Conservation (phyloP, 805 yeast genomes). For the Spencermartinsiella europaea region DNA sequence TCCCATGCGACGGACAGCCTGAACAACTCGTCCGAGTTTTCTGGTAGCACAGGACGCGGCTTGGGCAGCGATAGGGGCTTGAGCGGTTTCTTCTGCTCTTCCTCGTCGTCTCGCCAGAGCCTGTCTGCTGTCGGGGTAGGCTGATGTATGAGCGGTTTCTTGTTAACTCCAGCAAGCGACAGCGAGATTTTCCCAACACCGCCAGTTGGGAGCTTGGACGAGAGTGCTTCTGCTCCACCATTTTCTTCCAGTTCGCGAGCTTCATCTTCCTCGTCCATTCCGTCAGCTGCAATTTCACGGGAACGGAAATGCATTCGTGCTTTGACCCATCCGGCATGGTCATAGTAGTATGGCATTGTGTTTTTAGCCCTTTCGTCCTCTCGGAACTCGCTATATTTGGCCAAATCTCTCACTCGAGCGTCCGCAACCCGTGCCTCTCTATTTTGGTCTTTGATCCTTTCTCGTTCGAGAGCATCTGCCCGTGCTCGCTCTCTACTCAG, state of each 20-base stretch:
- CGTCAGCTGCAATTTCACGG: constrained; percentile 21
- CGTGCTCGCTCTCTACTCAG: constrained; percentile 37
- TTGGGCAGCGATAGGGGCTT: not conserved
- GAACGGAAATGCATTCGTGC: constrained; percentile 17
- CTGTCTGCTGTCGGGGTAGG: not conserved
- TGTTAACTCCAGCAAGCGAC: constrained; percentile 5
- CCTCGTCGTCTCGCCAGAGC: constrained; percentile 7
- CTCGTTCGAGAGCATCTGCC: constrained; percentile 23
- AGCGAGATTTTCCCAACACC: constrained; percentile 12
- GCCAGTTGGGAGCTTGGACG: not conserved
- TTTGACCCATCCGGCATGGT: constrained; percentile 25
- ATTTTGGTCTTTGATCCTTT: constrained; percentile 13
- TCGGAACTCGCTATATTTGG: constrained; percentile 17
- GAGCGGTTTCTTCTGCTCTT: constrained; percentile 1
- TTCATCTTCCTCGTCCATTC: constrained; percentile 19
- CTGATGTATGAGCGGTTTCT: not conserved
- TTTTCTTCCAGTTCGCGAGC: constrained; percentile 4
- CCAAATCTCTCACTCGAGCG: constrained; percentile 12
- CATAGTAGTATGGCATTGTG: constrained; percentile 21
- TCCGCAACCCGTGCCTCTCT: constrained; percentile 6
- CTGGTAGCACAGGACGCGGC: constrained; percentile 16
- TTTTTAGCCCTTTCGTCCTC: constrained; percentile 18
- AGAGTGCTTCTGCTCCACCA: not conserved
- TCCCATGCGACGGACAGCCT: constrained; percentile 25
- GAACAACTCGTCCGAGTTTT: constrained; percentile 17